phyloP scores from a whole-genome alignment of 75 land plant species.

The Sequoia sempervirens region DNA sequence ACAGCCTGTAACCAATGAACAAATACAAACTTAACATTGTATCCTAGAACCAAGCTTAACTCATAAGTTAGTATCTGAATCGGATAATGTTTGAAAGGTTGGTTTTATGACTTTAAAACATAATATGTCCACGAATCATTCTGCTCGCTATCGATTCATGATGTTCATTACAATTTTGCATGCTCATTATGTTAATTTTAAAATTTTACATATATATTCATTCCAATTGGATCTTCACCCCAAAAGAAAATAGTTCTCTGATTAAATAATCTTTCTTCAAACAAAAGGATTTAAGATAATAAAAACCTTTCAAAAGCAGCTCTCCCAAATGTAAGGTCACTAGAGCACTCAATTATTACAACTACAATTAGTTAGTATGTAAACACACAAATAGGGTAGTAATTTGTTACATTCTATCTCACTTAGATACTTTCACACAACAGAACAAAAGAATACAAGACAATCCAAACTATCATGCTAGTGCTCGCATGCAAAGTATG shows the following conservation, averaged over 20 bases:
- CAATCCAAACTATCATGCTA: no score
- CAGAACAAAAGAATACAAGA: neutral
- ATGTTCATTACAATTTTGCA: neutral
- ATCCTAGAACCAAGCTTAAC: neutral
- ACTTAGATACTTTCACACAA: neutral
- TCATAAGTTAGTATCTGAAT: neutral
- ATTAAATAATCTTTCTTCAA: neutral
- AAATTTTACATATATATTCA: neutral
- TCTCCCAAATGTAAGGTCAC: neutral
- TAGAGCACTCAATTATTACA: neutral
- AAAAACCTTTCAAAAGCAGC: neutral
- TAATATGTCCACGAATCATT: neutral
- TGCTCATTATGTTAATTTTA: neutral
- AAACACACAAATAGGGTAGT: neutral
- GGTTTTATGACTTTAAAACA: neutral
- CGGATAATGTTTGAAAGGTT: neutral
- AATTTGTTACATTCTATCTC: neutral
- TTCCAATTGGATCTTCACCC: neutral
- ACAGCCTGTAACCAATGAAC: neutral
- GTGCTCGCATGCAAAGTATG: neutral
- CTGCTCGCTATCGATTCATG: neutral
- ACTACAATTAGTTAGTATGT: neutral
- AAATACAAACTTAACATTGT: neutral
- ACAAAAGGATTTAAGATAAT: neutral
- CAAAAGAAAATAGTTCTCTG: neutral